Percentiles rank a stretch among this genome's conserved stretches.
phyloP scores from a whole-genome alignment of 129 eudicot genomes.

The Artemisia tridentata region DNA sequence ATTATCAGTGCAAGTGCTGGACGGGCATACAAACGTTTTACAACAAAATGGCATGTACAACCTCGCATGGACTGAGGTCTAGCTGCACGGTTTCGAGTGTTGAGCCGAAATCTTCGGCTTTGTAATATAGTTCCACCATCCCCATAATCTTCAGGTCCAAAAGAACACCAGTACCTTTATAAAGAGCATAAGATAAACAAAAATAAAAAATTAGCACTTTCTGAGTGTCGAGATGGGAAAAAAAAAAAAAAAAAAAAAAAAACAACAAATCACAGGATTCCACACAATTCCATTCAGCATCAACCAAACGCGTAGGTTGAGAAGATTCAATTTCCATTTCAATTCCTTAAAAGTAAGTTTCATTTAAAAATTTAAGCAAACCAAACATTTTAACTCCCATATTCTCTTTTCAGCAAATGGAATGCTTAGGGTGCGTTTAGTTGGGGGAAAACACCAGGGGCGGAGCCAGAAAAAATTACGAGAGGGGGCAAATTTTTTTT shows the following conservation, averaged over 20 bases:
- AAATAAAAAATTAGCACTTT: neutral
- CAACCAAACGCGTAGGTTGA: too few relatives aligned
- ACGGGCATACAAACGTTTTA: conserved; percentile 80
- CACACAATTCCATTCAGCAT: too few relatives aligned
- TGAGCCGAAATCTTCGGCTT: conserved; percentile 83
- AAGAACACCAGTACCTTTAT: conserved; percentile 95
- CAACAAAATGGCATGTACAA: conserved; percentile 84
- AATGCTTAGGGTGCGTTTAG: neutral
- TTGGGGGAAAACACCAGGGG: too few relatives aligned
- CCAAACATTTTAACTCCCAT: neutral
- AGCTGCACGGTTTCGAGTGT: conserved; percentile 98
- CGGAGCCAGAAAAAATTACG: too few relatives aligned
- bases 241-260: too few relatives aligned
- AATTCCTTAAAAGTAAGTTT: too few relatives aligned
- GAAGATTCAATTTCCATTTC: too few relatives aligned
- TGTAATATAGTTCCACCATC: conserved; percentile 93
- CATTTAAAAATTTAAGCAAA: too few relatives aligned
- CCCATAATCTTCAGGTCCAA: conserved; percentile 96
- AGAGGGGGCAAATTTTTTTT: too few relatives aligned
- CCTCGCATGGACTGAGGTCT: conserved; percentile 99
- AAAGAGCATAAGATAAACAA: conserved; percentile 4
- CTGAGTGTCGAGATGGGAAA: neutral
- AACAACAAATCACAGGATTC: too few relatives aligned
- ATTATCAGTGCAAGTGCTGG: conserved; percentile 74
- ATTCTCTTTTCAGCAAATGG: conserved; percentile 1